These are phyloP conservation scores for Salvia miltiorrhiza DNA, from an alignment of 257 asterid genomes.

Conservation along the genomic window DNA sequence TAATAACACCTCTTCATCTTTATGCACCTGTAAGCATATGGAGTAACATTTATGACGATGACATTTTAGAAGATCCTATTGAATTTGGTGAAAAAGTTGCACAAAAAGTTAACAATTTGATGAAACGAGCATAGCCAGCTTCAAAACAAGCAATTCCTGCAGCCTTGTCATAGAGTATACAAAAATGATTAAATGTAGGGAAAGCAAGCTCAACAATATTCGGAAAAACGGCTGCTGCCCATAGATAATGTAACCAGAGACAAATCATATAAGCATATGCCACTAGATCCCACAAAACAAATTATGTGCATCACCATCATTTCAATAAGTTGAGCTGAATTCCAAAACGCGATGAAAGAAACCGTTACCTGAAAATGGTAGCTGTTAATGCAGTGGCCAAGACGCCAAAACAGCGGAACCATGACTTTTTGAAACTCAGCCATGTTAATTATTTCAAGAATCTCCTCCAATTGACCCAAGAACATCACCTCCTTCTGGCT, in stretches of 20 bases:
- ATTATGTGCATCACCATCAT: conserved; percentile 3
- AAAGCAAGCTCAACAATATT: background rate
- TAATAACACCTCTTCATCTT: background rate
- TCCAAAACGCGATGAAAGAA: background rate
- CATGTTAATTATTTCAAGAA: conserved; percentile 70
- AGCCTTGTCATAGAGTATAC: background rate
- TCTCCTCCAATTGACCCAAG: conserved; percentile 86
- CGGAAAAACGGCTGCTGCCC: background rate
- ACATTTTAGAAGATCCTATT: background rate
- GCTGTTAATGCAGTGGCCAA: conserved; percentile 75
- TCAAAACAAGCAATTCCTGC: background rate
- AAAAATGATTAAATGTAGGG: background rate
- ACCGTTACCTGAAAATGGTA: conserved; percentile 77
- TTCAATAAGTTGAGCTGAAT: background rate
- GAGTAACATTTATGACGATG: background rate
- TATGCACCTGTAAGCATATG: background rate
- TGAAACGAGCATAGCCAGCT: background rate
- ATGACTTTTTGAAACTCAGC: conserved; percentile 77
- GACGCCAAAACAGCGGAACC: conserved; percentile 77
- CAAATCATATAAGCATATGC: background rate
- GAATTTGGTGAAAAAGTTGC: background rate
- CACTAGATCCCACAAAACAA: background rate
- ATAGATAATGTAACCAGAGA: background rate
- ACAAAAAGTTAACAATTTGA: background rate
- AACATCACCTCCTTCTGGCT: conserved; percentile 95